Evolutionary conservation across 139 green algal genomes (phyloP), one percentile per base, ranked within the genome.

Genomic region (Protoeuglena noctilucae): DNA sequence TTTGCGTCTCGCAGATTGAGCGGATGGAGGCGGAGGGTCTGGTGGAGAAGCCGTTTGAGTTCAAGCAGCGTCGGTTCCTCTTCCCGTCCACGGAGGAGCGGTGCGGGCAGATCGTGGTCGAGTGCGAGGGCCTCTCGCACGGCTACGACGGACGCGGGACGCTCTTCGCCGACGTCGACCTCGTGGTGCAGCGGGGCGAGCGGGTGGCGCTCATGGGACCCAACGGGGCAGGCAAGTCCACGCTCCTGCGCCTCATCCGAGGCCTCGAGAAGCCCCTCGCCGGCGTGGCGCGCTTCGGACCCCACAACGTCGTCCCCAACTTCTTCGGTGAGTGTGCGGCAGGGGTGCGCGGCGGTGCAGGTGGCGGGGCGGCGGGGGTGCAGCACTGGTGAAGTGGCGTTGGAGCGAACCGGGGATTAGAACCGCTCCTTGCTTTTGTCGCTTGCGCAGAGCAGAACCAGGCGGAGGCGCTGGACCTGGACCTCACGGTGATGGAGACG

Each of bases 391-490:
- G n/a, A n/a, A n/a, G n/a, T n/a, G n/a, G n/a, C n/a, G n/a, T n/a
- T n/a, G n/a, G n/a, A n/a, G n/a, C n/a, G n/a, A n/a, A n/a, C n/a
- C n/a, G n/a, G n/a, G n/a, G n/a, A n/a, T n/a, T n/a, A n/a, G n/a
- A n/a, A n/a, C n/a, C n/a, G n/a, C n/a, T n/a, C n/a, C n/a, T n/a
- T n/a, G n/a, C n/a, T n/a, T n/a, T n/a, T n/a, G n/a, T n/a, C n/a
- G n/a, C n/a, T n/a, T n/a, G n/a, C n/a, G n/a, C n/a, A n/a, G 69
- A 89, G 57, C 85, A 94, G 67, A 94, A 93, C 67, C 90, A 98
- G 76, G 84, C 85, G 2, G 84, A 97, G 62, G 90, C 83, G 24
- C 69, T 98, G 58, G 87, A 97, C 65, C 64, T 68, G 5, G 56
- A 87, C 0, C 63, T 80, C 22, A 94, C 53, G 0, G 90, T 93